Percentiles rank a stretch among this genome's conserved stretches.
phyloP scores from a whole-genome alignment of 2,329 filamentous ascomycete genomes.

The Claviceps sp. region DNA sequence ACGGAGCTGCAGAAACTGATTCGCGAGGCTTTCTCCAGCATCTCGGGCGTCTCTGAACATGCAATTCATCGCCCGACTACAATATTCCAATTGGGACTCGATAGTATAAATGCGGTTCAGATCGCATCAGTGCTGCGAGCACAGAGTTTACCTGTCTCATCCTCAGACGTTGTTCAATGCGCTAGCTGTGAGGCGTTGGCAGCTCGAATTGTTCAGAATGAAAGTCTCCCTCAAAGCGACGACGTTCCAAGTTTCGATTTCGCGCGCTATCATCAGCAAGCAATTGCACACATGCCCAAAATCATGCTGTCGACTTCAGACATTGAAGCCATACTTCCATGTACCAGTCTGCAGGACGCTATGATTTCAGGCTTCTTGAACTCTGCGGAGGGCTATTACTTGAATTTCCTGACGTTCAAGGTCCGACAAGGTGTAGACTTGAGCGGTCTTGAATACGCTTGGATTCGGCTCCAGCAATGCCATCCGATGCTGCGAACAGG shows the following conservation, averaged over 20 bases:
- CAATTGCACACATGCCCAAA: constrained; percentile 16
- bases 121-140: constrained; percentile 55
- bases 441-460: constrained; percentile 39
- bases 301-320: constrained; percentile 11
- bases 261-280: constrained; percentile 21
- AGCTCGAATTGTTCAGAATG: constrained; percentile 11
- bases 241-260: constrained; percentile 22
- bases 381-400: constrained; percentile 55
- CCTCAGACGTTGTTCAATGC: constrained; percentile 61
- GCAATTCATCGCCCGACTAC: constrained; percentile 49
- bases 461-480: constrained; percentile 35
- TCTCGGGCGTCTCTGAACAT: constrained; percentile 38
- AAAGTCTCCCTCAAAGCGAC: not conserved
- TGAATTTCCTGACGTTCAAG: constrained; percentile 55
- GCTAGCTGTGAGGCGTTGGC: constrained; percentile 31
- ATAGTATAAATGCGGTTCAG: constrained; percentile 80
- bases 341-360: constrained; percentile 65
- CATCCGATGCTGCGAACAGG: constrained; percentile 68
- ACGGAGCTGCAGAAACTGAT: constrained; percentile 36
- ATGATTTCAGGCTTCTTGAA: constrained; percentile 65
- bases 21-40: constrained; percentile 39
- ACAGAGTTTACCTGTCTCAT: constrained; percentile 43
- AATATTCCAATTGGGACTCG: constrained; percentile 78
- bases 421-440: constrained; percentile 28
- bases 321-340: constrained; percentile 55